Evolutionary conservation across 1,284 basidiomycete genomes (phyloP), one percentile per base, ranked within the genome.

Genomic region (Trametes sp.): DNA sequence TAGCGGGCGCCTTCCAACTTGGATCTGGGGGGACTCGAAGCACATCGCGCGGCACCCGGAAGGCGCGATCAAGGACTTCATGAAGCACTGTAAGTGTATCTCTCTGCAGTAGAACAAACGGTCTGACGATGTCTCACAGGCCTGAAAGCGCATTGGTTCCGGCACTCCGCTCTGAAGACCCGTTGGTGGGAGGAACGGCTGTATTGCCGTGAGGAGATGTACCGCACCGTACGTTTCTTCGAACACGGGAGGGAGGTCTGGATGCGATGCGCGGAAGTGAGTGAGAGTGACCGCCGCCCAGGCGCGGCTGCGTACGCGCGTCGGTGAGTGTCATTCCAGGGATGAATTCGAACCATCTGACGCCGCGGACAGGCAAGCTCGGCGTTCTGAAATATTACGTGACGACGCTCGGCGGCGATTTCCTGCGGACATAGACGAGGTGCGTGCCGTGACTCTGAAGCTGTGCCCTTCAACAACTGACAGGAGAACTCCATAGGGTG

Each of bases 21-120:
- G 63, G 63, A 64, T 64, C 21, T 64, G 63, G 63, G 54, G 57
- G 1, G 58, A 61, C 13, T 56, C 60, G 10, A 23, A 38, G 6
- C 60, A 54, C 31, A 29, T 61, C 4, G 31, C 45, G 9, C 38
- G 49, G 28, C 33, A 24, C 13, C 9, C 29, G 31, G 23, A 36
- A 1, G 51, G 58, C 16, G 24, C 35, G 28, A 49, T 59, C 13
- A 45, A 53, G 31, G 33, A 36, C 7, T 59, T 59, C 45, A 23
- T 59, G 7, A 33, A 26, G 5, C 38, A 53, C 13, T 45, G 58
- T 59, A 19, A 54, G 58, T 38, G n/a, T n/a, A n/a, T n/a, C n/a
- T n/a, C n/a, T n/a, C n/a, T n/a, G n/a, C n/a, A n/a, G n/a, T n/a
- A n/a, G n/a, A n/a, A n/a, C n/a, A n/a, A n/a, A n/a, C n/a, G n/a